Percentiles rank a stretch among this genome's conserved stretches.
These are phyloP conservation scores for Angomonas ambiguus DNA, from an alignment of 208 protist species.

Conservation along the genomic window DNA sequence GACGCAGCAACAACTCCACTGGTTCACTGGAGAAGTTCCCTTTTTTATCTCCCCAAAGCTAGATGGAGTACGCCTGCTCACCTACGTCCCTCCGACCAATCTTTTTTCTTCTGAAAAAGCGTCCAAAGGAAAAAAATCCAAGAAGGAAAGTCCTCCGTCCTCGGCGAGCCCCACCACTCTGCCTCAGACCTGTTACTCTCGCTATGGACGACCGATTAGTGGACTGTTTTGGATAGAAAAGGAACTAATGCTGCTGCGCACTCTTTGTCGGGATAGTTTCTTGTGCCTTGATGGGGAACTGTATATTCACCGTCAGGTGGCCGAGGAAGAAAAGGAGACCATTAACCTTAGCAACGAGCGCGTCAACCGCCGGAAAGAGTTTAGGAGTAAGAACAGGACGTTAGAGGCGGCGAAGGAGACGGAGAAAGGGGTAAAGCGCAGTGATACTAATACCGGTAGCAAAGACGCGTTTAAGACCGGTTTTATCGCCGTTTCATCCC, in stretches of 20 bases:
- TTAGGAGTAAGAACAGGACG: not conserved
- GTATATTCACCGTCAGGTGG: conserved; percentile 59
- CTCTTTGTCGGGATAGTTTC: conserved; percentile 52
- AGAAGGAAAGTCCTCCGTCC: not conserved
- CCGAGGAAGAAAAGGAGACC: not conserved
- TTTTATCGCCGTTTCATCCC: conserved; percentile 70
- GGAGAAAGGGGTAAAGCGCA: not conserved
- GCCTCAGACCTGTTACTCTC: conserved; percentile 64
- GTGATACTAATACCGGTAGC: not conserved
- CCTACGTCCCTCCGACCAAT: conserved; percentile 38
- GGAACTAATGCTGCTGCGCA: conserved; percentile 67
- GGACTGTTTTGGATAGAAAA: conserved; percentile 83
- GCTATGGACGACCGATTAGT: conserved; percentile 70
- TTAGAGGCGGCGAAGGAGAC: not conserved
- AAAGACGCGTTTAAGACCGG: conserved; percentile 37
- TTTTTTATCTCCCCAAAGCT: conserved; percentile 89
- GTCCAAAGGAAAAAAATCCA: not conserved
- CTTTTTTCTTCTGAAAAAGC: not conserved
- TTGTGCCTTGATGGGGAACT: conserved; percentile 81
- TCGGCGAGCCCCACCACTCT: not conserved
- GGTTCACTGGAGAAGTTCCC: conserved; percentile 27
- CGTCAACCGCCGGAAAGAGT: not conserved
- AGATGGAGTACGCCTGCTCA: conserved; percentile 78
- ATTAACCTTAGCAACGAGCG: not conserved
- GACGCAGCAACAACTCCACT: conserved; percentile 18